A percentile compares a stretch with the other conserved stretches of the same genome.
phyloP scores from a whole-genome alignment of 2,329 filamentous ascomycete genomes.

The Phialemoniopsis sp. region DNA sequence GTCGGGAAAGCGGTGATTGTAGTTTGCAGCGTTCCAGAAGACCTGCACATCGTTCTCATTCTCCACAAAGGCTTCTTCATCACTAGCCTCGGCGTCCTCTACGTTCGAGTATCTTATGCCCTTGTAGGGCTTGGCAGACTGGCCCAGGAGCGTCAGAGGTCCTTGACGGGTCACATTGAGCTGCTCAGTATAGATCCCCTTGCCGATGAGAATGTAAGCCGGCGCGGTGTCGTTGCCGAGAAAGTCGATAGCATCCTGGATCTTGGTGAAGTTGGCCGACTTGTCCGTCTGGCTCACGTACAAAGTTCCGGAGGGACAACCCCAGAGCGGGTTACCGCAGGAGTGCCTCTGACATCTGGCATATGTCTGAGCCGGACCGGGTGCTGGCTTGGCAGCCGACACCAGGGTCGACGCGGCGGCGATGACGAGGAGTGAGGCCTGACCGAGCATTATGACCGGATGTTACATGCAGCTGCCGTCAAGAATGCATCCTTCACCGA shows the following conservation, averaged over 20 bases:
- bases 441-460: too few relatives aligned
- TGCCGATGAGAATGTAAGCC: slow-evolving; percentile 53
- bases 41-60: slow-evolving; percentile 46
- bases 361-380: slow-evolving; percentile 19
- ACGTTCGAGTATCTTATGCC: slow-evolving; percentile 32
- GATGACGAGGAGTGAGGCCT: too few relatives aligned
- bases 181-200: slow-evolving; percentile 59
- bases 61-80: slow-evolving; percentile 8
- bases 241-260: slow-evolving; percentile 35
- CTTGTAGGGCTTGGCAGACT: slow-evolving; percentile 35
- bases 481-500: too few relatives aligned
- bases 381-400: background rate
- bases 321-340: slow-evolving; percentile 21
- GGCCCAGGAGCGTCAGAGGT: slow-evolving; percentile 58
- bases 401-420: too few relatives aligned
- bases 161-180: slow-evolving; percentile 60
- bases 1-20: slow-evolving; percentile 40
- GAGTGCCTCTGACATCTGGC: slow-evolving; percentile 21
- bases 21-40: slow-evolving; percentile 53
- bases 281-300: slow-evolving; percentile 30
- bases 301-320: slow-evolving; percentile 33
- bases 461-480: too few relatives aligned
- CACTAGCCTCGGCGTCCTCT: slow-evolving; percentile 26
- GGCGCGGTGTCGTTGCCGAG: slow-evolving; percentile 33
- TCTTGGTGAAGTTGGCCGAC: slow-evolving; percentile 28